Percentiles rank a stretch among this genome's conserved stretches.
Conservation (phyloP, 1,139 yeast genomes). For the Entelexis paramagnoliae region DNA sequence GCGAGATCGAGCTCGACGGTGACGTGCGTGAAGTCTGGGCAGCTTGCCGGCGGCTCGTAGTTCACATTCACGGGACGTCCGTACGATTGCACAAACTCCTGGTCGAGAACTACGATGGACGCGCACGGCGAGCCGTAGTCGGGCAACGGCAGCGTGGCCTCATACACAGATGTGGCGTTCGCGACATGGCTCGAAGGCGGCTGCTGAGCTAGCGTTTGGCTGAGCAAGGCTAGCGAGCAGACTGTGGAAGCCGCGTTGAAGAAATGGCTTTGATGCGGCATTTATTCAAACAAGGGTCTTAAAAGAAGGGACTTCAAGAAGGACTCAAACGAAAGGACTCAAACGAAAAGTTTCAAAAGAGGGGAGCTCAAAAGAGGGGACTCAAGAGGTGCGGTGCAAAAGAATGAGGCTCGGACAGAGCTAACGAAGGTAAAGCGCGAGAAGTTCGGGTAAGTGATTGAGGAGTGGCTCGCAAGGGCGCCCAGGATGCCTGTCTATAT, state of each 20-base stretch:
- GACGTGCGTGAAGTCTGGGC: constrained; percentile 48
- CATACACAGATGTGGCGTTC: constrained; percentile 14
- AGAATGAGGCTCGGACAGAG: too few relatives aligned
- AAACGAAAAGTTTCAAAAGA: too few relatives aligned
- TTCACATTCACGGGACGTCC: constrained; percentile 41
- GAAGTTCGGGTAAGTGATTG: too few relatives aligned
- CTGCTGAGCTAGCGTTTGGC: background rate
- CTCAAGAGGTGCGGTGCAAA: too few relatives aligned
- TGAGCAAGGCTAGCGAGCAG: too few relatives aligned
- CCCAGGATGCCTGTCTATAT: too few relatives aligned
- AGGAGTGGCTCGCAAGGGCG: too few relatives aligned
- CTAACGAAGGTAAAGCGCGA: too few relatives aligned
- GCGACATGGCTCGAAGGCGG: background rate
- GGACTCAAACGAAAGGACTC: too few relatives aligned
- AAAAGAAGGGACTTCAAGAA: background rate
- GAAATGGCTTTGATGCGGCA: too few relatives aligned
- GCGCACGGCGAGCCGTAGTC: constrained; percentile 37
- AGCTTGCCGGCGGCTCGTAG: constrained; percentile 36
- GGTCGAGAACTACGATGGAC: constrained; percentile 34
- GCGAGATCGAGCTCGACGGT: constrained; percentile 48
- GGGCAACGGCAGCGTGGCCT: constrained; percentile 23
- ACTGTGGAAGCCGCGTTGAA: too few relatives aligned
- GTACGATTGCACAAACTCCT: constrained; percentile 53
- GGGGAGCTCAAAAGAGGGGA: too few relatives aligned
- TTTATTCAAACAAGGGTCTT: background rate